Evolutionary conservation across 192 early-diverging fungal genomes (phyloP).

Genomic region (Pecoramyces ruminantium): DNA sequence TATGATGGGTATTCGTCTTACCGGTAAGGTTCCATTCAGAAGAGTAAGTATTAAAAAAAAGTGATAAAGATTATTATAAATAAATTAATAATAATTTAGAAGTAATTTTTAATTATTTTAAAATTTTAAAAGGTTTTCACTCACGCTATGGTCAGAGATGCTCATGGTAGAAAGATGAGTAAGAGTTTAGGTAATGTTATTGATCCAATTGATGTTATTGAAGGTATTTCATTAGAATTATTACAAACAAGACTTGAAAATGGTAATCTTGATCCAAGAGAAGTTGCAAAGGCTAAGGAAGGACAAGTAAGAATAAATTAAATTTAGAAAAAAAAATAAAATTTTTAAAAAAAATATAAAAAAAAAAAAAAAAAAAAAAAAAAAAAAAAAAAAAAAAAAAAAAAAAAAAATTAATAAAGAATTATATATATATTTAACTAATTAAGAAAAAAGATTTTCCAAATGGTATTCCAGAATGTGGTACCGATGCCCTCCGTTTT

Average conservation of each 20-base stretch:
- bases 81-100: no score
- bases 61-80: no score
- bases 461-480: slow-evolving; percentile 93
- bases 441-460: slow-evolving; percentile 59
- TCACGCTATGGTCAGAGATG: slow-evolving; percentile 96
- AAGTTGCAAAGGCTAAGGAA: slow-evolving; percentile 71
- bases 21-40: slow-evolving; percentile 85
- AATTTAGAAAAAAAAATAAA: no score
- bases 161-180: slow-evolving; percentile 95
- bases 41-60: slow-evolving; percentile 11
- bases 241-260: slow-evolving; percentile 58
- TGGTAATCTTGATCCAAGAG: slow-evolving; percentile 80
- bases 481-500: slow-evolving; percentile 86
- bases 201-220: slow-evolving; percentile 91
- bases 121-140: slow-evolving; percentile 84
- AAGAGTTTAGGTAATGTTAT: slow-evolving; percentile 95
- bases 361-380: no score
- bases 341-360: no score
- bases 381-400: no score
- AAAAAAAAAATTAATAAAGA: no score
- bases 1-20: slow-evolving; percentile 49
- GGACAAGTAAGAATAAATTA: slow-evolving; percentile 36
- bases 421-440: no score
- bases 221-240: slow-evolving; percentile 67
- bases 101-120: no score